Base-by-base conservation (phyloP, 768 basidiomycete species). In the Rhizopogon vesiculosus region DNA sequence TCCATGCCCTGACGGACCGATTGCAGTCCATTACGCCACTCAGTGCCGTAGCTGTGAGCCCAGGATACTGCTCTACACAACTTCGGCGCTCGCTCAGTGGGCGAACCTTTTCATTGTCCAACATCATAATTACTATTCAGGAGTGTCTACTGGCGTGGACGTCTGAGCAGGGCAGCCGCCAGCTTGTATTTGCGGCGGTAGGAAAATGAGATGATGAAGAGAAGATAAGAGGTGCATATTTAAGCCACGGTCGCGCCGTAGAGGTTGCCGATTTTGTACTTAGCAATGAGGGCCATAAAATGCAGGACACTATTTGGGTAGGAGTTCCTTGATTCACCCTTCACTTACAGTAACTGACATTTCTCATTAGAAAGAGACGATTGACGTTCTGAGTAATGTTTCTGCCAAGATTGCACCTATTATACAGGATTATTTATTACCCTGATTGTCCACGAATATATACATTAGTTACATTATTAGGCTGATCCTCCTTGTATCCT, bases 271-370 rank as follows among this genome's bases (percentile, higher is more conserved):
- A 75, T 52, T 72, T 66, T 35, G 64, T 71, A 42, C 41, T 72
- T 1, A 67, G 68, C 35, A 60, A 64, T 7, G 61, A 69, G 19
- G 75, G 72, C 0, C 51, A 48, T 33, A 58, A 44, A 22, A 62
- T 65, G 51, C 66, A 74, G 48, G 64, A 68, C n/a, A 59, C 45
- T 33, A 38, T 73, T 8, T 75, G 74, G 73, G 74, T 74, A 48
- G 12, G 60, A 58, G 72, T 56, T 5, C 13, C 7, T 13, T 29
- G 16, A 44, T 29, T 33, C 18, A 2, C 16, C 1, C 1, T 3
- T n/a, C 9, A 18, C 13, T 16, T 31, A 12, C 29, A 1, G 6
- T 18, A 19, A 12, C 18, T 12, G 10, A 10, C 15, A 0, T 9
- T 9, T 38, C 9, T 12, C 9, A 28, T 22, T 42, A 68, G 66